A percentile compares a stretch with the other conserved stretches of the same genome.
Evolutionary conservation across 352 stramenopile genomes (phyloP).

Genomic region (Phytophthora multivora): DNA sequence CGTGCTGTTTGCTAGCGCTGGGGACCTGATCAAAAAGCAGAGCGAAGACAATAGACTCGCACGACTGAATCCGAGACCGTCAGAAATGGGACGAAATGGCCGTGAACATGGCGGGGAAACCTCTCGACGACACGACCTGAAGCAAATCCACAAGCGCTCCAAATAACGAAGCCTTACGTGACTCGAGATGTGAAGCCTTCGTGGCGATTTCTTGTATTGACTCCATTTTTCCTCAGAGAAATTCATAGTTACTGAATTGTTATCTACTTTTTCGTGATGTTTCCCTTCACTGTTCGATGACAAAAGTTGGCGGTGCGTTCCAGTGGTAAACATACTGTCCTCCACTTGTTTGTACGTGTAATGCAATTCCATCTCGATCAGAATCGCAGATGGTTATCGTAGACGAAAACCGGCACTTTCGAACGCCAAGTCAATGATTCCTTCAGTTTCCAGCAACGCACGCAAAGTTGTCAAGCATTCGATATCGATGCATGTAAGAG

Average conservation of each 20-base stretch:
- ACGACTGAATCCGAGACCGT: constrained; percentile 19
- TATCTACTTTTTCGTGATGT: too few species aligned
- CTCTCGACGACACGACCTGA: constrained; percentile 10
- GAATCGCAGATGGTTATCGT: constrained; percentile 6
- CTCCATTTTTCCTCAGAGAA: too few species aligned
- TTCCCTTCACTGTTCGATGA: background rate
- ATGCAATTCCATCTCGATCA: background rate
- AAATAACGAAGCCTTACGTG: background rate
- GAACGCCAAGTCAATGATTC: background rate
- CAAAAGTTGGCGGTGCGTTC: background rate
- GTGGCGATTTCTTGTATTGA: background rate
- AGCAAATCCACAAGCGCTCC: background rate
- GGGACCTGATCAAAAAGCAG: constrained; percentile 3
- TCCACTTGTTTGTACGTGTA: background rate
- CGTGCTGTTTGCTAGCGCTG: constrained; percentile 1
- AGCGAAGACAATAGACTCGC: constrained; percentile 4
- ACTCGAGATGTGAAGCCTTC: background rate
- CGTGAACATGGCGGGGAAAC: background rate
- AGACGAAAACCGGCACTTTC: constrained; percentile 1
- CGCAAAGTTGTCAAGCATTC: background rate
- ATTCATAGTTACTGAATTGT: too few species aligned
- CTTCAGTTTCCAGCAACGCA: background rate
- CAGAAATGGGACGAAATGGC: constrained; percentile 23
- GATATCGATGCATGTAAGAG: background rate
- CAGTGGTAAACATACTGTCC: background rate